These are phyloP conservation scores for Ophiostoma sp. DNA, from an alignment of 2,329 filamentous ascomycete genomes.

Conservation along the genomic window DNA sequence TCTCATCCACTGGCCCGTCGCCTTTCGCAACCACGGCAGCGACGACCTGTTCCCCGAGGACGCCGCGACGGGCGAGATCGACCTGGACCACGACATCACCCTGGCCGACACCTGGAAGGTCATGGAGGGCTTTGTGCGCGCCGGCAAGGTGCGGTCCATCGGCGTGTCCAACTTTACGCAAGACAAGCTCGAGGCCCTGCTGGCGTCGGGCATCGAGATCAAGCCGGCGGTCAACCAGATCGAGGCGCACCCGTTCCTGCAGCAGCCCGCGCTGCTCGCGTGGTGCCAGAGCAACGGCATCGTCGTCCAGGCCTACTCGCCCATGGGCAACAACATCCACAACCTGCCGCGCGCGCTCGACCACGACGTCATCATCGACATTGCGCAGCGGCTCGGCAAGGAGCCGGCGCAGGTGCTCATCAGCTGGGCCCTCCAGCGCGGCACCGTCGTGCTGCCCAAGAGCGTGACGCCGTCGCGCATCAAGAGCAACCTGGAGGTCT, in stretches of 20 bases:
- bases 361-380: constrained; percentile 14
- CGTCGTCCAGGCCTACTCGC: constrained; percentile 59
- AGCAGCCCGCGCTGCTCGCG: constrained; percentile 51
- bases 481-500: constrained; percentile 43
- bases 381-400: constrained; percentile 18
- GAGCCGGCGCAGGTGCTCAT: constrained; percentile 70
- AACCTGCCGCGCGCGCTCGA: constrained; percentile 18
- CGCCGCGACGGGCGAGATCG: constrained; percentile 29
- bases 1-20: constrained; percentile 42
- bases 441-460: constrained; percentile 72
- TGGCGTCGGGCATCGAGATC: neutral
- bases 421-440: constrained; percentile 79
- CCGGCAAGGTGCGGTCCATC: constrained; percentile 51
- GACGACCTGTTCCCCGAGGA: constrained; percentile 18
- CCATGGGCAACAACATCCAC: constrained; percentile 42
- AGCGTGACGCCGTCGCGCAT: constrained; percentile 49
- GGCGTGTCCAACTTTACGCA: constrained; percentile 58
- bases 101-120: constrained; percentile 44
- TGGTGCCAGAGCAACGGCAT: constrained; percentile 51
- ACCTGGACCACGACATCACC: constrained; percentile 32
- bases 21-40: constrained; percentile 31
- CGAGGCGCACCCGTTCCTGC: constrained; percentile 64
- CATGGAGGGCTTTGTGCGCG: constrained; percentile 48
- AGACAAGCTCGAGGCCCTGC: constrained; percentile 53
- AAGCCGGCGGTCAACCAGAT: constrained; percentile 52